Conservation (phyloP, 2,329 filamentous ascomycete genomes). For the Colletotrichum siamense region DNA sequence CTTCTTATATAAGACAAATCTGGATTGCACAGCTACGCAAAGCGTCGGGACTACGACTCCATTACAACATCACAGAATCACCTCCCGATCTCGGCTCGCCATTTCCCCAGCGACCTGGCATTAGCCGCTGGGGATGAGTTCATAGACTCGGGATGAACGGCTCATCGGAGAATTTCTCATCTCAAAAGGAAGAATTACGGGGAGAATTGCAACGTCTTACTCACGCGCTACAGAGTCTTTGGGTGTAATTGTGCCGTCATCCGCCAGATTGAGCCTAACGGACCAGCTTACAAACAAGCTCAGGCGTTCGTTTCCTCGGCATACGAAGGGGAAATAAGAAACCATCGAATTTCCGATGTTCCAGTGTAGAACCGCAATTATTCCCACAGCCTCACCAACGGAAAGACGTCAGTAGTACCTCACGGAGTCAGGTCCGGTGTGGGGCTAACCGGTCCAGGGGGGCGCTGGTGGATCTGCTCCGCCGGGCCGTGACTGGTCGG, state of each 20-base stretch:
- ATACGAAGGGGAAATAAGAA: background rate
- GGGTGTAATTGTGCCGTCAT: constrained; percentile 20
- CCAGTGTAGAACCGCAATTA: background rate
- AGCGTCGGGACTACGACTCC: background rate
- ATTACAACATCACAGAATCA: background rate
- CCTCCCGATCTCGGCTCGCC: background rate
- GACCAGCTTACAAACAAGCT: background rate
- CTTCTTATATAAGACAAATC: background rate
- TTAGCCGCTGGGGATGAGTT: background rate
- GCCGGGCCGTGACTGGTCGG: background rate
- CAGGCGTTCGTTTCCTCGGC: background rate
- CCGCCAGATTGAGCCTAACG: background rate
- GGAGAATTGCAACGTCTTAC: background rate
- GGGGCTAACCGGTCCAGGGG: background rate
- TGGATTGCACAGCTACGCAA: background rate
- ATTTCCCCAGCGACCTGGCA: background rate
- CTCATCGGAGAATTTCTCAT: background rate
- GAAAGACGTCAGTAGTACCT: constrained; percentile 1
- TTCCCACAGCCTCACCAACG: background rate
- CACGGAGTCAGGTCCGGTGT: constrained; percentile 6
- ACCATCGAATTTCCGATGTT: background rate
- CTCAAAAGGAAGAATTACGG: too few species aligned
- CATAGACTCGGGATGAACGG: constrained; percentile 1
- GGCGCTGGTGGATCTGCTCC: background rate
- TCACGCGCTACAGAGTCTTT: background rate